A percentile compares a stretch with the other conserved stretches of the same genome.
phyloP scores from a whole-genome alignment of 164 flowering plant genomes.

The Echeveria elegans region DNA sequence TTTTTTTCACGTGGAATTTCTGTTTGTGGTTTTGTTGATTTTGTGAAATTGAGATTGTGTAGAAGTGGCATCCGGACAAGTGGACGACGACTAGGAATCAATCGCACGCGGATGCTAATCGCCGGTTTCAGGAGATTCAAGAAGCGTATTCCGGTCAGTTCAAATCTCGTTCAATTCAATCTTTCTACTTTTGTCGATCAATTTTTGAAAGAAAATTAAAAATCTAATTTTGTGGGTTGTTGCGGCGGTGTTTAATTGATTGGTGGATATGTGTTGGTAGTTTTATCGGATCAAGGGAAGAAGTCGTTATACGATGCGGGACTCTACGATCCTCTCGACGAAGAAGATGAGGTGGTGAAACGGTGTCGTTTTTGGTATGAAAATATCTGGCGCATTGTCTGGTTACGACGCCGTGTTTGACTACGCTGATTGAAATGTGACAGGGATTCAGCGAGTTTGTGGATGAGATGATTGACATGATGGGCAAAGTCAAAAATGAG shows the following conservation, averaged over 20 bases:
- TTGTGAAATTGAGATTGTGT: not conserved
- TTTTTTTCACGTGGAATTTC: not conserved
- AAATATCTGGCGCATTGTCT: not conserved
- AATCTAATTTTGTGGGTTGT: no score
- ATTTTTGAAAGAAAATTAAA: no score
- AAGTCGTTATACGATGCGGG: constrained; percentile 77
- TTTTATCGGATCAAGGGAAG: constrained; percentile 65
- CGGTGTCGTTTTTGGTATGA: not conserved
- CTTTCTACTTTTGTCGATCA: not conserved
- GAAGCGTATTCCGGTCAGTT: constrained; percentile 74
- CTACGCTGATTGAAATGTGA: not conserved
- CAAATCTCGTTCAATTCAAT: not conserved
- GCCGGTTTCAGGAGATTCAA: constrained; percentile 85
- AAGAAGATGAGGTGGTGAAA: constrained; percentile 55
- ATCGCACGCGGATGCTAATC: constrained; percentile 51
- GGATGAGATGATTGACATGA: constrained; percentile 81
- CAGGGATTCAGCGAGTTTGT: constrained; percentile 81
- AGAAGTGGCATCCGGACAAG: constrained; percentile 96
- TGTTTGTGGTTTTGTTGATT: not conserved
- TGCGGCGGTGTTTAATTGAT: not conserved
- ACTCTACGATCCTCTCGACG: constrained; percentile 65
- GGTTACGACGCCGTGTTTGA: not conserved
- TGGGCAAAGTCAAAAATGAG: constrained; percentile 62
- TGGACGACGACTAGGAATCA: constrained; percentile 49
- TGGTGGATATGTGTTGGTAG: constrained; percentile 20